Percentiles rank a stretch among this genome's conserved stretches.
phyloP scores from a whole-genome alignment of 1,139 yeast species.

The Oligophagozyma castellii region DNA sequence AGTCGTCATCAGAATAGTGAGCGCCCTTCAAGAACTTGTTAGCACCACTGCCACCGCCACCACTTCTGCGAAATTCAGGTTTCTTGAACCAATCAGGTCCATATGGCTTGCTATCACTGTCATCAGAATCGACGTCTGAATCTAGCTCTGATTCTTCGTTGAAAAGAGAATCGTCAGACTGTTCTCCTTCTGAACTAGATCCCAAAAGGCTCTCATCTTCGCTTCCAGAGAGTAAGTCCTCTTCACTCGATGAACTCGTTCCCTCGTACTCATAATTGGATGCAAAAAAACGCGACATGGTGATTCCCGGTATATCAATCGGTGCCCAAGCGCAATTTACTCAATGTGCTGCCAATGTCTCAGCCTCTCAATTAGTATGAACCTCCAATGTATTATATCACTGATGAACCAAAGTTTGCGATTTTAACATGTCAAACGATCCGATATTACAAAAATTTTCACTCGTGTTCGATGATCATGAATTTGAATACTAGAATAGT shows the following conservation, averaged over 20 bases:
- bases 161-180: constrained; percentile 14
- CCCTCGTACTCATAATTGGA: constrained; percentile 41
- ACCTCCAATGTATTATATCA: no score
- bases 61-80: constrained; percentile 28
- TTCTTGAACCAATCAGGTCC: constrained; percentile 29
- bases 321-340: no score
- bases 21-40: constrained; percentile 24
- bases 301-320: no score
- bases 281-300: constrained; percentile 64
- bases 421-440: no score
- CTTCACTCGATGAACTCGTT: constrained; percentile 65
- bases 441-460: no score
- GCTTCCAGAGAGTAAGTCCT: constrained; percentile 52
- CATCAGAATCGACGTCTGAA: constrained; percentile 34
- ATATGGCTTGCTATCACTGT: constrained; percentile 27
- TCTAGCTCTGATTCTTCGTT: constrained; percentile 28
- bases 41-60: constrained; percentile 14
- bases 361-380: no score
- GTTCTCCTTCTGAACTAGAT: constrained; percentile 35
- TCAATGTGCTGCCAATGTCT: no score
- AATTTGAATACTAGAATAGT: no score
- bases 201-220: constrained; percentile 51
- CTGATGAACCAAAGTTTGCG: no score
- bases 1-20: constrained; percentile 30
- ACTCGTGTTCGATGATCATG: no score